phyloP scores from a whole-genome alignment of 495 filamentous ascomycete species.

The Oleoguttula mirabilis region DNA sequence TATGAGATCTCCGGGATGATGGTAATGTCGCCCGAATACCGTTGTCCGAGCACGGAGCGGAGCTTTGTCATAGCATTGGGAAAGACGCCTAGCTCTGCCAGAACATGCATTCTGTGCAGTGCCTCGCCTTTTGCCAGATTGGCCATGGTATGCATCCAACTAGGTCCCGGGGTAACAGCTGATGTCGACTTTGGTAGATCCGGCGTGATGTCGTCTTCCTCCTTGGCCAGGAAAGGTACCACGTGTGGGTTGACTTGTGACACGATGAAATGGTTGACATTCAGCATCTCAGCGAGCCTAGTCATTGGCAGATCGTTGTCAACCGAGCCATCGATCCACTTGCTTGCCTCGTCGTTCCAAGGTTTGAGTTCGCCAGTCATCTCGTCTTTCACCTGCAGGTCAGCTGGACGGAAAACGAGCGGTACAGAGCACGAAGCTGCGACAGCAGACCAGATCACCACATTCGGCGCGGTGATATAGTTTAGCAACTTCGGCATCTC shows the following conservation, averaged over 20 bases:
- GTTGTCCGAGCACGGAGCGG: conserved; percentile 71
- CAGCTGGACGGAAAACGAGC: conserved; percentile 64
- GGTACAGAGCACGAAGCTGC: conserved; percentile 91
- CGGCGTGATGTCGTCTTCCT: conserved; percentile 8
- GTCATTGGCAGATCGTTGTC: conserved; percentile 93
- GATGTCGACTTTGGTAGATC: conserved; percentile 31
- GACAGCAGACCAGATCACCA: conserved; percentile 94
- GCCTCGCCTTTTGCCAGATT: conserved; percentile 70
- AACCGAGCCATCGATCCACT: conserved; percentile 87
- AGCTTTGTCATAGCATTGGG: conserved; percentile 69
- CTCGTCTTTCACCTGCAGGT: conserved; percentile 74
- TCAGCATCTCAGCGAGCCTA: conserved; percentile 85
- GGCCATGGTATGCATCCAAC: conserved; percentile 58
- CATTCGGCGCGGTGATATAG: conserved; percentile 85
- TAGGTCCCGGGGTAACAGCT: conserved; percentile 30
- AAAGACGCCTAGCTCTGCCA: conserved; percentile 74
- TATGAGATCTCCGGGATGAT: conserved; percentile 73
- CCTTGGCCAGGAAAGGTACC: conserved; percentile 57
- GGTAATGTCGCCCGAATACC: conserved; percentile 91
- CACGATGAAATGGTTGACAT: conserved; percentile 96
- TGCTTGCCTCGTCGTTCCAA: conserved; percentile 73
- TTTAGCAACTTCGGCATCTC: conserved; percentile 80
- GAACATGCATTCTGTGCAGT: conserved; percentile 65
- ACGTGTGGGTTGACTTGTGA: conserved; percentile 94
- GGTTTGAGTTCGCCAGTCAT: conserved; percentile 62